A percentile compares a stretch with the other conserved stretches of the same genome.
Evolutionary conservation across 768 basidiomycete species (phyloP).

Genomic region (Leccinum imitatum): DNA sequence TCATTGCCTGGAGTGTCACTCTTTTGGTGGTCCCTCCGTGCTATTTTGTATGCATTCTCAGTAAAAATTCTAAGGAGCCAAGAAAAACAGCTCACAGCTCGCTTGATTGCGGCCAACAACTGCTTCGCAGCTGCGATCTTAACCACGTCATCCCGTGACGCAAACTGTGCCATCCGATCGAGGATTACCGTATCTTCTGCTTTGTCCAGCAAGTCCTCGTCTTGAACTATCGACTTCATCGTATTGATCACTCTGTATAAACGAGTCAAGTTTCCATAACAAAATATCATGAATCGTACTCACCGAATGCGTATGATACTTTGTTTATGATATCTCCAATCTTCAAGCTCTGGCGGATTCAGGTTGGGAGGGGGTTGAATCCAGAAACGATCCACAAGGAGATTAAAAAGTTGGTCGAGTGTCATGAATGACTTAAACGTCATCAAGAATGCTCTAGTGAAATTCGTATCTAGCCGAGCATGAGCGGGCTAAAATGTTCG

Average conservation of each 20-base stretch:
- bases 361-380: conserved; percentile 51
- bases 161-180: conserved; percentile 53
- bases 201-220: conserved; percentile 51
- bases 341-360: conserved; percentile 41
- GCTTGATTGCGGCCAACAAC: conserved; percentile 47
- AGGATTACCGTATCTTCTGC: conserved; percentile 55
- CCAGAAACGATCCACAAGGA: conserved; percentile 55
- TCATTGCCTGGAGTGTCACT: conserved; percentile 35
- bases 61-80: background rate
- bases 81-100: conserved; percentile 41
- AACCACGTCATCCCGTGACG: conserved; percentile 40
- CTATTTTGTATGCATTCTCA: conserved; percentile 12
- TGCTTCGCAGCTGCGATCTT: conserved; percentile 48
- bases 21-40: conserved; percentile 35
- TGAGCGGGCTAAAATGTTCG: conserved; percentile 1
- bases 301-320: conserved; percentile 59
- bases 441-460: conserved; percentile 62
- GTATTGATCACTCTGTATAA: conserved; percentile 58
- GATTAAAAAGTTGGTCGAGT: conserved; percentile 52
- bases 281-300: conserved; percentile 13
- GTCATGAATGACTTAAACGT: conserved; percentile 70
- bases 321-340: conserved; percentile 61
- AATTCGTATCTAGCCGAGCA: conserved; percentile 45
- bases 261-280: background rate
- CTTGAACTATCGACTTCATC: conserved; percentile 60